Conservation (phyloP, 495 filamentous ascomycete species). For the Venustampulla echinocandica region DNA sequence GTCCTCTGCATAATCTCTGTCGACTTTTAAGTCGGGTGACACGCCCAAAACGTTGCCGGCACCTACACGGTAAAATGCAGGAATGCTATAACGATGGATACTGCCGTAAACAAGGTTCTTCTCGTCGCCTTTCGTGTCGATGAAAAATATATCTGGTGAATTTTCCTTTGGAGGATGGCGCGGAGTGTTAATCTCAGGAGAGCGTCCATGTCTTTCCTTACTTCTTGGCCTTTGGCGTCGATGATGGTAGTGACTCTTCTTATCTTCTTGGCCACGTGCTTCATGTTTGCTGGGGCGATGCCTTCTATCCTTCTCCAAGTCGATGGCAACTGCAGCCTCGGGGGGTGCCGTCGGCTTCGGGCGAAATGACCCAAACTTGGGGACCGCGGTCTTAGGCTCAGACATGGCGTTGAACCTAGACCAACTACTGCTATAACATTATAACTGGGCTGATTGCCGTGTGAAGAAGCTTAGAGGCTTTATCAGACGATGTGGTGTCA, state of each 20-base stretch:
- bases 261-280: conserved; percentile 9
- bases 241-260: conserved; percentile 7
- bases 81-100: conserved; percentile 51
- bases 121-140: conserved; percentile 54
- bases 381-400: conserved; percentile 33
- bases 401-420: conserved; percentile 9
- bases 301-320: not conserved
- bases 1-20: conserved; percentile 38
- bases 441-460: not conserved
- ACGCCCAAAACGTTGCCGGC: conserved; percentile 52
- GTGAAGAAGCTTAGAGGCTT: no score
- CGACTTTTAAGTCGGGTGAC: conserved; percentile 38
- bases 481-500: no score
- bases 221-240: conserved; percentile 9
- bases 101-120: conserved; percentile 53
- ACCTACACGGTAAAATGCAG: conserved; percentile 50
- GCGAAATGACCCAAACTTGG: conserved; percentile 64
- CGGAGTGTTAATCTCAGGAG: not conserved
- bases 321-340: no score
- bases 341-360: conserved; percentile 32
- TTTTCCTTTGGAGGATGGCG: conserved; percentile 2
- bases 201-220: conserved; percentile 8
- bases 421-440: conserved; percentile 5
- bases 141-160: conserved; percentile 25
- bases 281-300: conserved; percentile 1